A percentile compares a stretch with the other conserved stretches of the same genome.
Evolutionary conservation across 768 basidiomycete genomes (phyloP).

Genomic region (Amanita muscaria): DNA sequence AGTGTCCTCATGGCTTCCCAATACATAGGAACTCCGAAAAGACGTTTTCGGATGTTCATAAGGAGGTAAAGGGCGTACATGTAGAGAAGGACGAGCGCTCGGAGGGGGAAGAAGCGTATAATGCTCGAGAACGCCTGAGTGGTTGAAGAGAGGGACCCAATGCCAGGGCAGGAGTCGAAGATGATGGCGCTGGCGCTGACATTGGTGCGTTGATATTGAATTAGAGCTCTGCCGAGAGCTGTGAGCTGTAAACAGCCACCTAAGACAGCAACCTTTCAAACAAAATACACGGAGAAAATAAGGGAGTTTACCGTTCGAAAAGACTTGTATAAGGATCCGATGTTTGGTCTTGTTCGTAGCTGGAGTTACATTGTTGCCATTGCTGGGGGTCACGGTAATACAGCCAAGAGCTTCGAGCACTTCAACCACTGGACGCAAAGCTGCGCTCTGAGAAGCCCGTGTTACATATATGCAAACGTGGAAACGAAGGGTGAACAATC

Average conservation of each 20-base stretch:
- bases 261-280: conserved; percentile 12
- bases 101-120: neutral
- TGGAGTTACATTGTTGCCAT: conserved; percentile 2
- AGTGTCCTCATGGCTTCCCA: conserved; percentile 15
- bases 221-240: conserved; percentile 25
- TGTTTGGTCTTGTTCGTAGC: conserved; percentile 13
- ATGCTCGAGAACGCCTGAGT: conserved; percentile 13
- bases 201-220: conserved; percentile 4
- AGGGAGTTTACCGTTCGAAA: conserved; percentile 34
- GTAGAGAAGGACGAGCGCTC: neutral
- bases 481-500: too few species aligned
- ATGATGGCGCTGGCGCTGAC: conserved; percentile 26
- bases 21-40: neutral
- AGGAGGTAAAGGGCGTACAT: neutral
- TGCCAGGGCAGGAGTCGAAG: conserved; percentile 39
- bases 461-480: too few species aligned
- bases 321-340: conserved; percentile 35
- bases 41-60: neutral
- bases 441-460: conserved; percentile 18
- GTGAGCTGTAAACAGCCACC: conserved; percentile 33
- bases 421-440: conserved; percentile 28
- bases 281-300: neutral
- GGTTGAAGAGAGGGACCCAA: conserved; percentile 18
- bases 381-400: conserved; percentile 15
- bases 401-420: conserved; percentile 28